phyloP scores from a whole-genome alignment of 2,329 filamentous ascomycete species.

The Penicillium aurantiogriseum region DNA sequence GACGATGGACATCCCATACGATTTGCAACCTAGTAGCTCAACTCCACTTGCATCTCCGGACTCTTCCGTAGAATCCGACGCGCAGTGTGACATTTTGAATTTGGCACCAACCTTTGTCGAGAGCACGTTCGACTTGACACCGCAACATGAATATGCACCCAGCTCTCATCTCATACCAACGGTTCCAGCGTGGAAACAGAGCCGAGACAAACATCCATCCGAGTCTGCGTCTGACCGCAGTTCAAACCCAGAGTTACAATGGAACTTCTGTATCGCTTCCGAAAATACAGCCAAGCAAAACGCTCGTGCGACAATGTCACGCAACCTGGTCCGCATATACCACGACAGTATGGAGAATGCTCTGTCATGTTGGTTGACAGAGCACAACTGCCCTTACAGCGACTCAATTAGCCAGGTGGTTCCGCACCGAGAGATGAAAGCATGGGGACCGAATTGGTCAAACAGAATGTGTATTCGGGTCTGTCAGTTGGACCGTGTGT shows the following conservation, averaged over 20 bases:
- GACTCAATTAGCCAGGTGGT: slow-evolving; percentile 17
- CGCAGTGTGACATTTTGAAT: neutral
- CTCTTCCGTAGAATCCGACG: neutral
- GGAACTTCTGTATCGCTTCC: slow-evolving; percentile 9
- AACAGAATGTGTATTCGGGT: slow-evolving; percentile 47
- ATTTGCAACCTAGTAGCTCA: neutral
- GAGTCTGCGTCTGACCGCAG: neutral
- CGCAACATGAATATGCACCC: neutral
- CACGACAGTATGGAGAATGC: slow-evolving; percentile 47
- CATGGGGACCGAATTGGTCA: slow-evolving; percentile 41
- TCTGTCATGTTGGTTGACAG: slow-evolving; percentile 46
- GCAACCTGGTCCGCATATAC: slow-evolving; percentile 44
- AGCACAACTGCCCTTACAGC: slow-evolving; percentile 47
- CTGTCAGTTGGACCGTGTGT: slow-evolving; percentile 42
- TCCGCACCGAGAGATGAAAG: slow-evolving; percentile 20
- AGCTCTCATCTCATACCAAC: neutral
- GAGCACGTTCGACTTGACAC: neutral
- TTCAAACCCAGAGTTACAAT: neutral
- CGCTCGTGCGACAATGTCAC: slow-evolving; percentile 39
- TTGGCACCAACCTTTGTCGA: neutral
- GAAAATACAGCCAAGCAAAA: slow-evolving; percentile 34
- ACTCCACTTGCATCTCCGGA: neutral
- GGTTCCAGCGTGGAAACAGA: neutral
- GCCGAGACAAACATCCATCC: neutral
- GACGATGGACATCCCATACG: neutral